These are phyloP conservation scores for Cercospora citrullina DNA, from an alignment of 2,329 filamentous ascomycete genomes.

Conservation along the genomic window DNA sequence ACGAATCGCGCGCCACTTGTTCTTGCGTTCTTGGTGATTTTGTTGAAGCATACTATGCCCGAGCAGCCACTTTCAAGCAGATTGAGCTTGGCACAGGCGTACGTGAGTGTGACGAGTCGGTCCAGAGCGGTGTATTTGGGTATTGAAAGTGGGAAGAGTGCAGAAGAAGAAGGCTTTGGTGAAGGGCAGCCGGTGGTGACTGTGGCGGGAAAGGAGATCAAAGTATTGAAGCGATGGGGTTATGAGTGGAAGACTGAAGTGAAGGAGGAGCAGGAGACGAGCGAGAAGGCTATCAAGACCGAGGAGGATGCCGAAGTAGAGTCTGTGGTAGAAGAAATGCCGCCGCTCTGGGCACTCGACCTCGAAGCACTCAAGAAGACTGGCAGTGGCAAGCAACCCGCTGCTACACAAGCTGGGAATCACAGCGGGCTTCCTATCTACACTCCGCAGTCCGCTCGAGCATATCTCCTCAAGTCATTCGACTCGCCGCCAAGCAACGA, in stretches of 20 bases:
- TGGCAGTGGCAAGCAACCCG: slow-evolving; percentile 27
- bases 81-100: slow-evolving; percentile 77
- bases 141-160: slow-evolving; percentile 63
- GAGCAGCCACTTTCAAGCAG: slow-evolving; percentile 82
- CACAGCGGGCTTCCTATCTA: slow-evolving; percentile 66
- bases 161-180: slow-evolving; percentile 70
- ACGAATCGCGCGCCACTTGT: slow-evolving; percentile 83
- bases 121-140: slow-evolving; percentile 75
- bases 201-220: slow-evolving; percentile 71
- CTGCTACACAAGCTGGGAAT: slow-evolving; percentile 29
- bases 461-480: slow-evolving; percentile 62
- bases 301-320: slow-evolving; percentile 21
- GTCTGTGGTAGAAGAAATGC: slow-evolving; percentile 39
- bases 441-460: slow-evolving; percentile 66
- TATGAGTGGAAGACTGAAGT: slow-evolving; percentile 59
- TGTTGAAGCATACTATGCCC: slow-evolving; percentile 79
- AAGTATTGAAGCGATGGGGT: slow-evolving; percentile 74
- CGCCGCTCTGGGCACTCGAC: slow-evolving; percentile 60
- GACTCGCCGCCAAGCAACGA: slow-evolving; percentile 45
- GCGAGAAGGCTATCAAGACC: slow-evolving; percentile 33
- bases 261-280: slow-evolving; percentile 29
- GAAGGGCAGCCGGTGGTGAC: slow-evolving; percentile 72
- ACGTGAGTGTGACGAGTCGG: slow-evolving; percentile 78
- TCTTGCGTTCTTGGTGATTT: slow-evolving; percentile 72
- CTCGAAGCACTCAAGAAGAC: slow-evolving; percentile 56